Conservation (phyloP, 2,329 filamentous ascomycete species). For the Verticillium tricorpus region DNA sequence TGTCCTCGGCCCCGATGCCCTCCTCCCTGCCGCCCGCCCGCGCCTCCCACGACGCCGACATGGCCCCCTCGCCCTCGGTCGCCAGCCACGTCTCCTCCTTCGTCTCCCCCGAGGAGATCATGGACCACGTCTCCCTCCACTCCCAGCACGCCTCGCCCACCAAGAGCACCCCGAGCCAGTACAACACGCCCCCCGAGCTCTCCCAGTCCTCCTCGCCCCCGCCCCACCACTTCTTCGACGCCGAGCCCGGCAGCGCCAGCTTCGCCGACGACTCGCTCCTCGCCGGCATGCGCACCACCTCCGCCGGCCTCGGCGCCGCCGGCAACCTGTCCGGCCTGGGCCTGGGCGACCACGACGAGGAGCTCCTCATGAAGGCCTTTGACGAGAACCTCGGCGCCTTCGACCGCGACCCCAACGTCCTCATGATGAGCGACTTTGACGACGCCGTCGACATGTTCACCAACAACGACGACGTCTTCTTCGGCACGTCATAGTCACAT, state of each 20-base stretch:
- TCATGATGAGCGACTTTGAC: conserved; percentile 48
- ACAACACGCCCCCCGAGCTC: conserved; percentile 55
- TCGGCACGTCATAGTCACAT: conserved; percentile 29
- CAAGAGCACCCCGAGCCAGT: conserved; percentile 46
- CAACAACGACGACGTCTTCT: conserved; percentile 48
- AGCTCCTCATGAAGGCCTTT: conserved; percentile 40
- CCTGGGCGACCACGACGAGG: conserved; percentile 37
- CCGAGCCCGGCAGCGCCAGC: conserved; percentile 30
- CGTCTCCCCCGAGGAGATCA: conserved; percentile 42
- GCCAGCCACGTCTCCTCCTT: conserved; percentile 38
- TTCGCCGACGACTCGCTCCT: conserved; percentile 22
- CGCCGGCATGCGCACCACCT: conserved; percentile 16
- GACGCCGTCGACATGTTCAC: conserved; percentile 46
- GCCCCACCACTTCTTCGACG: conserved; percentile 39
- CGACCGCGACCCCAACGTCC: conserved; percentile 41
- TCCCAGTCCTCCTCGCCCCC: conserved; percentile 58
- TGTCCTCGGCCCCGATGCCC: conserved; percentile 24
- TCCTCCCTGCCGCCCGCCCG: conserved; percentile 12
- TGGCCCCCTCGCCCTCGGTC: conserved; percentile 34
- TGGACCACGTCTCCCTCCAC: conserved; percentile 22
- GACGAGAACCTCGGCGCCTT: conserved; percentile 31
- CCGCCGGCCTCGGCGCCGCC: not conserved
- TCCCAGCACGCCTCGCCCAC: conserved; percentile 33
- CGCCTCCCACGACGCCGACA: conserved; percentile 23
- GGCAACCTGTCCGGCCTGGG: conserved; percentile 14